A percentile compares a stretch with the other conserved stretches of the same genome.
Evolutionary conservation across 2,329 filamentous ascomycete species (phyloP).

Genomic region (Monascus ruber): DNA sequence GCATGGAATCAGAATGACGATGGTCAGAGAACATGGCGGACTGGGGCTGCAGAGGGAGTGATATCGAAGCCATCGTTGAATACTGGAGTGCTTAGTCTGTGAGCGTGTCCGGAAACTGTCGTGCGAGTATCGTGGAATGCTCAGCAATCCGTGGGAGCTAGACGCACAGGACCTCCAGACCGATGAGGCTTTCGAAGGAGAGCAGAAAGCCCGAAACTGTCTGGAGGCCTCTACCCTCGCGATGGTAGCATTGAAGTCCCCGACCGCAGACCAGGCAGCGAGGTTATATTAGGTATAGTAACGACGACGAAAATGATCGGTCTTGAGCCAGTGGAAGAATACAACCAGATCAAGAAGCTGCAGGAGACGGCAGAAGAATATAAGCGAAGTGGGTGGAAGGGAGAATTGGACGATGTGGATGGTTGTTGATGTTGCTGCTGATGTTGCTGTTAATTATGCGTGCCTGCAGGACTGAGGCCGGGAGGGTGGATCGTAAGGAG

Average conservation of each 20-base stretch:
- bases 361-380: too few relatives aligned
- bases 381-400: too few relatives aligned
- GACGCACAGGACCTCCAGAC: slow-evolving; percentile 18
- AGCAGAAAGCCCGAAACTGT: slow-evolving; percentile 14
- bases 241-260: slow-evolving; percentile 10
- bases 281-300: too few relatives aligned
- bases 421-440: too few relatives aligned
- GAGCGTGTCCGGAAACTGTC: too few relatives aligned
- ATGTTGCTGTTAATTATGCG: too few relatives aligned
- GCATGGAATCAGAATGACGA: slow-evolving; percentile 16
- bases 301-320: too few relatives aligned
- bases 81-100: too few relatives aligned
- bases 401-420: slow-evolving; percentile 1
- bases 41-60: slow-evolving; percentile 21
- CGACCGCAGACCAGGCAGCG: background rate
- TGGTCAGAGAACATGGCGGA: slow-evolving; percentile 14
- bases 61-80: slow-evolving; percentile 26
- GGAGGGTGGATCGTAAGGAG: slow-evolving; percentile 17
- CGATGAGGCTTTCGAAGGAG: slow-evolving; percentile 12
- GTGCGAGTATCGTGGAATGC: slow-evolving; percentile 3
- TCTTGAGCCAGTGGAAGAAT: too few relatives aligned
- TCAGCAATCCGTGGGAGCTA: slow-evolving; percentile 9
- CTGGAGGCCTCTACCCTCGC: slow-evolving; percentile 16
- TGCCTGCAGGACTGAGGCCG: background rate
- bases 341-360: too few relatives aligned